A percentile compares a stretch with the other conserved stretches of the same genome.
These are phyloP conservation scores for Boletus fagicola DNA, from an alignment of 768 basidiomycete species.

Conservation along the genomic window DNA sequence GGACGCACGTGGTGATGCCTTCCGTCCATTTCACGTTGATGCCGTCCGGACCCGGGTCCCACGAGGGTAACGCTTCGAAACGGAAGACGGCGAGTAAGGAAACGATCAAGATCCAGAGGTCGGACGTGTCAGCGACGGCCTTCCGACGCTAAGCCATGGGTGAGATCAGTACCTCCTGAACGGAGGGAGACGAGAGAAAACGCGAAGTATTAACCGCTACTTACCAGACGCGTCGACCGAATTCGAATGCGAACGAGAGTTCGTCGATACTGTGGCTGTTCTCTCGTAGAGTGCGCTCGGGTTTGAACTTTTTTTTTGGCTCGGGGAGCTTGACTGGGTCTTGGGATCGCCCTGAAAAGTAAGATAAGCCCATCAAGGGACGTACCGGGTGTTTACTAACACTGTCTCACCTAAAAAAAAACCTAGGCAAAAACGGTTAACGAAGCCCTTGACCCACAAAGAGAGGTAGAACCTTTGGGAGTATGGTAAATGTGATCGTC, in stretches of 20 bases:
- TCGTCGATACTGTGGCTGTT: conserved; percentile 5
- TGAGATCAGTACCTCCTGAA: not conserved
- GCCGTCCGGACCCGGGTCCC: conserved; percentile 22
- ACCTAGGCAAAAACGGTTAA: not conserved
- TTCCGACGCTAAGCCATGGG: conserved; percentile 37
- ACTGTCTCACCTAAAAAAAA: conserved; percentile 19
- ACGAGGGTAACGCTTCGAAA: conserved; percentile 10
- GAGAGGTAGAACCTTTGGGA: conserved; percentile 41
- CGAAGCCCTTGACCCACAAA: not conserved
- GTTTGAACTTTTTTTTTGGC: conserved; percentile 37
- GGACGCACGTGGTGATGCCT: conserved; percentile 22
- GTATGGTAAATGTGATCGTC: conserved; percentile 48
- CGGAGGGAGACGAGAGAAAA: not conserved
- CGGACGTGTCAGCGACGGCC: conserved; percentile 40
- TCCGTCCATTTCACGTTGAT: conserved; percentile 22
- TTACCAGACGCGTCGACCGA: conserved; percentile 43
- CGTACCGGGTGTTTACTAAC: conserved; percentile 21
- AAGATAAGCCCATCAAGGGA: not conserved
- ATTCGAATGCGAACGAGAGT: conserved; percentile 28
- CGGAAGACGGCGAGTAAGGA: conserved; percentile 21
- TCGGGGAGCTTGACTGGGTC: conserved; percentile 39
- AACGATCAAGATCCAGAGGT: conserved; percentile 31
- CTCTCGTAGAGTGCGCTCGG: conserved; percentile 33
- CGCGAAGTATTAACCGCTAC: not conserved
- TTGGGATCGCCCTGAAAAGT: conserved; percentile 33